phyloP scores from a whole-genome alignment of 108 stramenopile species.

The Schizochytrium sp. region DNA sequence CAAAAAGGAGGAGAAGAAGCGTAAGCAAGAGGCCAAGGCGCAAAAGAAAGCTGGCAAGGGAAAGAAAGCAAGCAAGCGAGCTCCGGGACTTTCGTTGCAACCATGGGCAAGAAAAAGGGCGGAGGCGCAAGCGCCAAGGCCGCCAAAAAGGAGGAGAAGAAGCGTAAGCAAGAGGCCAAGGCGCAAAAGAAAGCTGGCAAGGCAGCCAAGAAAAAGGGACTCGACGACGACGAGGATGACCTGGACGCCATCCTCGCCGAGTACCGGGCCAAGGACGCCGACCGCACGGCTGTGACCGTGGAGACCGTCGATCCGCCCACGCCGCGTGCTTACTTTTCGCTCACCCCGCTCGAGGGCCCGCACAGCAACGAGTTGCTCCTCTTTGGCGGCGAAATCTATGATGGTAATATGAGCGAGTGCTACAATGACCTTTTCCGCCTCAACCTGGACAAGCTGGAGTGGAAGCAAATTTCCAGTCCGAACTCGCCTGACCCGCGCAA shows the following conservation, averaged over 20 bases:
- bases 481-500: constrained; percentile 50
- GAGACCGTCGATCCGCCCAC: background rate
- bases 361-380: constrained; percentile 40
- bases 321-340: constrained; percentile 37
- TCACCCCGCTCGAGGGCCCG: constrained; percentile 36
- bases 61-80: too few relatives aligned
- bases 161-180: constrained; percentile 10
- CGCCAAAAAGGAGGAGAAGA: constrained; percentile 23
- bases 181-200: constrained; percentile 21
- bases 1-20: constrained; percentile 23
- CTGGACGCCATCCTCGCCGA: constrained; percentile 22
- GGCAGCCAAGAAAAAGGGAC: background rate
- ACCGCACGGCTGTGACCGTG: constrained; percentile 21
- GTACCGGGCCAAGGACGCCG: background rate
- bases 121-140: background rate
- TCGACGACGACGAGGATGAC: constrained; percentile 26
- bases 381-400: constrained; percentile 50
- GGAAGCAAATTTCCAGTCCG: constrained; percentile 42
- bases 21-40: constrained; percentile 10
- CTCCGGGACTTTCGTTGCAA: background rate
- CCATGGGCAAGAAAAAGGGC: constrained; percentile 10
- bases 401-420: constrained; percentile 43
- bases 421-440: constrained; percentile 46
- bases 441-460: constrained; percentile 41
- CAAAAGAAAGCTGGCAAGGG: constrained; percentile 23